Evolutionary conservation across 2,329 filamentous ascomycete species (phyloP).

Genomic region (Xylariales sp.): DNA sequence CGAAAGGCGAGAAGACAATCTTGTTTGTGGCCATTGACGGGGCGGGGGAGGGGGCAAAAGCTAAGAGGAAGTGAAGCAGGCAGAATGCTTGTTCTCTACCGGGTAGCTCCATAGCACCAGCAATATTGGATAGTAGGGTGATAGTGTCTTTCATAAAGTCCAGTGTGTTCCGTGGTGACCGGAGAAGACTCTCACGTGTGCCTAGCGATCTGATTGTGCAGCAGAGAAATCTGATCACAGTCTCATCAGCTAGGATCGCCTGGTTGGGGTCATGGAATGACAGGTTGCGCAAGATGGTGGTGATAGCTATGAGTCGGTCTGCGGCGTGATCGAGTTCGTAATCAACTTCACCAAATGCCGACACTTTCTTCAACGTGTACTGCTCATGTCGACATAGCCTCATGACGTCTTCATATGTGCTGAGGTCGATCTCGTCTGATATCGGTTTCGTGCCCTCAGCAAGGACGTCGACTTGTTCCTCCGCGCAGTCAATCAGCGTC

Average conservation of each 20-base stretch:
- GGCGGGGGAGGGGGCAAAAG: slow-evolving; percentile 77
- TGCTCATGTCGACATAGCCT: slow-evolving; percentile 73
- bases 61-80: slow-evolving; percentile 80
- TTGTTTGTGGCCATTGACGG: slow-evolving; percentile 54
- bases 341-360: slow-evolving; percentile 67
- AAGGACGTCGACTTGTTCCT: slow-evolving; percentile 81
- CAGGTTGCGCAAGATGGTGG: slow-evolving; percentile 86
- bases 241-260: slow-evolving; percentile 64
- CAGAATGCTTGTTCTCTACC: slow-evolving; percentile 83
- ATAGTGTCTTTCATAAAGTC: slow-evolving; percentile 98
- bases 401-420: slow-evolving; percentile 81
- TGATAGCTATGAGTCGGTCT: slow-evolving; percentile 83
- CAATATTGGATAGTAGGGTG: slow-evolving; percentile 83
- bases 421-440: slow-evolving; percentile 78
- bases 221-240: slow-evolving; percentile 78
- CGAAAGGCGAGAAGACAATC: slow-evolving; percentile 75
- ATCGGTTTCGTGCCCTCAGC: slow-evolving; percentile 80
- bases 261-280: slow-evolving; percentile 80
- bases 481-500: slow-evolving; percentile 81
- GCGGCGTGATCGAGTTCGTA: slow-evolving; percentile 84
- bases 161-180: slow-evolving; percentile 76
- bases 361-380: slow-evolving; percentile 65
- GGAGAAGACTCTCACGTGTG: slow-evolving; percentile 80
- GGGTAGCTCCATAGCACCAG: slow-evolving; percentile 73
- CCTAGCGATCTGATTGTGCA: slow-evolving; percentile 81